Base-by-base conservation (phyloP, 2,329 filamentous ascomycete species). In the Eurotiales sp. region DNA sequence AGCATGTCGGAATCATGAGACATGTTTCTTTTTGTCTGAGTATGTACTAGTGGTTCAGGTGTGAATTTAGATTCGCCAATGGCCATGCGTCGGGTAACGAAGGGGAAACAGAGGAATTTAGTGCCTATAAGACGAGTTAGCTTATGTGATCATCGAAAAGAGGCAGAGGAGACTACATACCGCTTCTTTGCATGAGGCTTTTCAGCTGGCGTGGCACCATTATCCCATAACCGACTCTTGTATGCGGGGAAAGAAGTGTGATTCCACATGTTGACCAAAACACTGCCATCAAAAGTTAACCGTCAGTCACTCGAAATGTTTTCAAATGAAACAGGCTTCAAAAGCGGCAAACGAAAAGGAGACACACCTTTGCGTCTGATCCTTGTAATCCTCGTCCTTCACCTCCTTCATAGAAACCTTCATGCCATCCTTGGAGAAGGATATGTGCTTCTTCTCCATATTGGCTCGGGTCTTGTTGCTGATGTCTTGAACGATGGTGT, bases 391-490 rank as follows among this genome's bases (percentile, higher is more conserved):
- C 69, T 85, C 82, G 4, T 76, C 72, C 22, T 69, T 71, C 10
- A 81, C 58, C 59, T 84, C 77, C 66, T 79, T 82, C 40, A 85
- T 77, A 1, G 78, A 79, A 8, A 85, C 81, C 56, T 79, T 79
- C 57, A 82, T 76, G 19, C 82, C 83, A 40, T 84, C 81, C 61
- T 78, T 81, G 2, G 77, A 77, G 61, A 84, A 78, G 10, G 73
- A 67, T 32, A 86, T 75, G 57, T 85, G 77, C 65, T 82, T 82
- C 72, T 81, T 81, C 68, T 85, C 81, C 77, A 85, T 80, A 58
- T 81, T 80, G 61, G 78, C 74, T 40, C 74, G 74, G 39, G 81
- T 82, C 56, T 76, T 76, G 55, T 79, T 73, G 54, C 77, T 76
- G 45, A 86, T 76, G 55, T 83, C 77, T 61, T 79, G 78, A 23